Evolutionary conservation across 495 filamentous ascomycete species (phyloP).

Genomic region (Xylaria sp.): DNA sequence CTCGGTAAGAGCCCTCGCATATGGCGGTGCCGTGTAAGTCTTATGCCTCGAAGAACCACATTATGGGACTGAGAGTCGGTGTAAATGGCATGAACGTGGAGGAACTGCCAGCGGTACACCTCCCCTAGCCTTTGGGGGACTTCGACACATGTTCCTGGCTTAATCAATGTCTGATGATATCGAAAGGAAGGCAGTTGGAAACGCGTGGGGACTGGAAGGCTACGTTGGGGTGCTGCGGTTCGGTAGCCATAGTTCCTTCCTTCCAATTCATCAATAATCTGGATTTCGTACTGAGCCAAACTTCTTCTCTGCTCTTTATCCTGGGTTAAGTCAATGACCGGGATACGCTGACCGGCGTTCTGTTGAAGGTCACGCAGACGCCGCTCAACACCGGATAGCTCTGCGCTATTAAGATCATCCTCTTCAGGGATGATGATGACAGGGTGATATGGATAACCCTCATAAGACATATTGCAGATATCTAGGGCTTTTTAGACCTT

Average conservation of each 20-base stretch:
- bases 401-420: neutral
- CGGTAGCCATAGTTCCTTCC: neutral
- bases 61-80: neutral
- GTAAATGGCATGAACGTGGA: slow-evolving; percentile 10
- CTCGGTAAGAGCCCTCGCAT: slow-evolving; percentile 7
- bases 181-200: neutral
- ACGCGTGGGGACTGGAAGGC: neutral
- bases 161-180: neutral
- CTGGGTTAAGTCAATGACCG: neutral
- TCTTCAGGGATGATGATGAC: neutral
- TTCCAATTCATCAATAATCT: neutral
- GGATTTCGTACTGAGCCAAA: neutral
- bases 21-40: slow-evolving; percentile 4
- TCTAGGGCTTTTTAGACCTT: no score
- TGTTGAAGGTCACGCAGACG: neutral
- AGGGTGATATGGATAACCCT: neutral
- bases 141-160: slow-evolving; percentile 6
- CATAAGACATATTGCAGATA: neutral
- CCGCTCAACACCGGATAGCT: neutral
- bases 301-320: neutral
- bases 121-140: neutral
- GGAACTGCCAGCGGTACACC: slow-evolving; percentile 19
- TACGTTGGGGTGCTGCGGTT: neutral
- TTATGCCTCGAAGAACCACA: slow-evolving; percentile 12
- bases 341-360: neutral